A percentile compares a stretch with the other conserved stretches of the same genome.
phyloP scores from a whole-genome alignment of 2,329 filamentous ascomycete genomes.

The Graphilbum ipis-grandicollis region DNA sequence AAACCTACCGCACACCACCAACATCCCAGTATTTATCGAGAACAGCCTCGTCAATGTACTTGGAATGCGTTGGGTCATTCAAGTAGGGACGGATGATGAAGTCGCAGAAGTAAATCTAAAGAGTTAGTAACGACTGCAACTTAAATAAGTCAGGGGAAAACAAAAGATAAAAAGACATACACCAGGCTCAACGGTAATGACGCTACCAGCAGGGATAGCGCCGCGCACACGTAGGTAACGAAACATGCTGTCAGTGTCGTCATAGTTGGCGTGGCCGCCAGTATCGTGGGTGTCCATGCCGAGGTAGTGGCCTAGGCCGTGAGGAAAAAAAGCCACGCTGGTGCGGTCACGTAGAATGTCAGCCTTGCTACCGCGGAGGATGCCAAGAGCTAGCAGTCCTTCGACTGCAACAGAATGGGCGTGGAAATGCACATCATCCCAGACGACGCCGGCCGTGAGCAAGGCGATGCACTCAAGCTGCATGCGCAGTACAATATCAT shows the following conservation, averaged over 20 bases:
- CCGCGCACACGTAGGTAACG: constrained; percentile 69
- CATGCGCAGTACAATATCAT: constrained; percentile 75
- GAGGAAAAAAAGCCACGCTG: constrained; percentile 82
- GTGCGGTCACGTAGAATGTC: constrained; percentile 64
- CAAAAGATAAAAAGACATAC: constrained; percentile 33
- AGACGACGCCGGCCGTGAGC: constrained; percentile 57
- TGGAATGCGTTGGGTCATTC: constrained; percentile 49
- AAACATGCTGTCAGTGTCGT: constrained; percentile 71
- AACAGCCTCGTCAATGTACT: constrained; percentile 59
- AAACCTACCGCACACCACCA: constrained; percentile 49
- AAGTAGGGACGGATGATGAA: constrained; percentile 78
- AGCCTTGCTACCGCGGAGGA: constrained; percentile 48
- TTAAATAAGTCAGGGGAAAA: neutral
- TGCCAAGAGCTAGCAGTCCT: constrained; percentile 58
- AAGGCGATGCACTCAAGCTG: constrained; percentile 59
- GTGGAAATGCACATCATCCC: constrained; percentile 65
- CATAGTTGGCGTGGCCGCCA: constrained; percentile 60
- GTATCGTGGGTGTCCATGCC: constrained; percentile 89
- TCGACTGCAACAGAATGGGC: constrained; percentile 72
- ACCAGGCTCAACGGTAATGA: constrained; percentile 91
- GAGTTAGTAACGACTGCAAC: neutral
- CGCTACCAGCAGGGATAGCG: constrained; percentile 55
- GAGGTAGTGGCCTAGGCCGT: constrained; percentile 79
- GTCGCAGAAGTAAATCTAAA: constrained; percentile 66
- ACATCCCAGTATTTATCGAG: constrained; percentile 70